Evolutionary conservation across 1,284 basidiomycete genomes (phyloP).

Genomic region (Cutaneotrichosporon curvatum): DNA sequence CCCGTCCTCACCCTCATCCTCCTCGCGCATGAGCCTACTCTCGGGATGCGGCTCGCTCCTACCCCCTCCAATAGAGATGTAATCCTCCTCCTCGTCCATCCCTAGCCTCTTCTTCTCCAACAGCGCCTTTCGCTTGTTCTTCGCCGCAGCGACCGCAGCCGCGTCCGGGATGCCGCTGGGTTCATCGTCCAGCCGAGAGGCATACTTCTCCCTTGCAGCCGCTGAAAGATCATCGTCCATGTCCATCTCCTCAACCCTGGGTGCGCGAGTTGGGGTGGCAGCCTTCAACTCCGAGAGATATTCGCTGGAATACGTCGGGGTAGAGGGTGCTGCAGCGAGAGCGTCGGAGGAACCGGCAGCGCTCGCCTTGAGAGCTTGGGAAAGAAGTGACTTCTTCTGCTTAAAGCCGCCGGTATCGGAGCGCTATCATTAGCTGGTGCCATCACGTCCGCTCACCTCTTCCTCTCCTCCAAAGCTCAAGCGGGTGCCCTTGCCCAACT

Average conservation of each 20-base stretch:
- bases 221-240: constrained; percentile 44
- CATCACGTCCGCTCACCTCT: constrained; percentile 16
- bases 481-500: constrained; percentile 30
- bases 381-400: constrained; percentile 43
- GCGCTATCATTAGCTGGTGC: constrained; percentile 7
- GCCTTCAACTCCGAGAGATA: constrained; percentile 78
- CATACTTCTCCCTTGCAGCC: constrained; percentile 41
- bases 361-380: constrained; percentile 36
- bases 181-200: constrained; percentile 44
- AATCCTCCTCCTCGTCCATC: constrained; percentile 53
- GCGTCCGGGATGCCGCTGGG: constrained; percentile 61
- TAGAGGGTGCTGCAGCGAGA: constrained; percentile 44
- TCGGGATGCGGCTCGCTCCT: constrained; percentile 65
- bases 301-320: constrained; percentile 58
- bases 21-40: constrained; percentile 78
- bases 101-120: constrained; percentile 45
- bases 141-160: constrained; percentile 68
- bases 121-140: constrained; percentile 66
- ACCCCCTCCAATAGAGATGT: constrained; percentile 59
- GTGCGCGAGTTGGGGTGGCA: constrained; percentile 59
- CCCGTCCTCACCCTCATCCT: constrained; percentile 85
- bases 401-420: constrained; percentile 34
- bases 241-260: constrained; percentile 39
- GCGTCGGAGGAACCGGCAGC: constrained; percentile 10
- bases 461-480: constrained; percentile 81